Evolutionary conservation across 371 early-diverging fungal species (phyloP), one percentile per base, ranked within the genome.

Genomic region (Neoconidiobolus thromboides): DNA sequence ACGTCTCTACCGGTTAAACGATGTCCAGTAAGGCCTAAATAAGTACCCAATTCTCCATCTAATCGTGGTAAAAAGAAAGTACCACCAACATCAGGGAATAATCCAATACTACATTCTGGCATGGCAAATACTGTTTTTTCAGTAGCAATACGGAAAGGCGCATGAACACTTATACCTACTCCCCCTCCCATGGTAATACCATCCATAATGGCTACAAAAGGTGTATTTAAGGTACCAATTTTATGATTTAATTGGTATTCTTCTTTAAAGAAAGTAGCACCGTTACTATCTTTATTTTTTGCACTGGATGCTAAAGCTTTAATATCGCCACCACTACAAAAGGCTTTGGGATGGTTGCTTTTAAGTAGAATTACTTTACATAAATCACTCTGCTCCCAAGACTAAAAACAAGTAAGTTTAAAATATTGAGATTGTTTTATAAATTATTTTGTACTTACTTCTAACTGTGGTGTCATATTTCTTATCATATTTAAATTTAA

Each of bases 161-260:
- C 92, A 67, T 95, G 96, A 39, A 89, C 86, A 54, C 92, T 90
- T 9, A 97, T 69, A 10, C 97, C 98, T 14, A 92, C 83, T 12
- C 96, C 96, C 36, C 95, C 98, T 39, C 98, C 98, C 87, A 95
- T 89, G 26, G 93, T 91, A 63, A 91, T 87, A 12, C 98, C 98
- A 62, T 92, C 76, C 65, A 96, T 76, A 44, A 97, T 71, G 14
- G 87, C 77, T 48, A 97, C 87, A 60, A 88, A 80, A 0, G 96
- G 96, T 60, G 85, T 96, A 57, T 77, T 72, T 37, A 86, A 66
- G 4, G 93, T 83, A 3, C 87, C 91, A 60, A 95, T 85, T 62
- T 86, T 73, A 65, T 96, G 92, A 67, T 93, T 89, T 58, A 95
- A 70, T 55, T 74, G 71, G 70, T 89, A 94, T 72, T 97, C 95